Evolutionary conservation across 179 eudicot species (phyloP), one percentile per base, ranked within the genome.

Genomic region (Gypsophila paniculata): DNA sequence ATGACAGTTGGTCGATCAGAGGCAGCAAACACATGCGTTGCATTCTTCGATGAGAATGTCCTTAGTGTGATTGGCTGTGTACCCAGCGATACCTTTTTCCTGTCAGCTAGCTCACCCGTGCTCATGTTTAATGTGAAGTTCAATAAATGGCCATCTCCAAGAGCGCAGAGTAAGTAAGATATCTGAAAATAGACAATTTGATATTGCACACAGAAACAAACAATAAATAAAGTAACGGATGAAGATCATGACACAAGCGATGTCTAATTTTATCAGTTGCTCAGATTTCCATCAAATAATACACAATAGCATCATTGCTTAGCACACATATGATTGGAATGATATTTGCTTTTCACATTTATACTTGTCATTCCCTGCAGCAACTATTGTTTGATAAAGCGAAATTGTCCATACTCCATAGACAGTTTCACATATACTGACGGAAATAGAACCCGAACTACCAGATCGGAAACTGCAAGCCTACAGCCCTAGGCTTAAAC

Each of bases 1-100:
- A 94, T 94, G 44, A 94, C 99, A 76, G 99, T 92, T 38, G 99
- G 99, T 57, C 99, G 87, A 81, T 94, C 99, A 39, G 99, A 94
- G 61, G 99, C 96, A 74, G 99, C 99, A 84, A 92, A 94, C n/a
- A 91, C 99, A 74, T 94, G 99, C 32, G 93, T 90, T 2, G 96
- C 79, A 86, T 85, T 92, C 83, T 94, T 94, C 14, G 99, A 94
- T 59, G 97, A 87, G 75, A 94, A 94, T 29, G 97, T 94, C 57
- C 95, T 81, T 8, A 94, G 96, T n/a, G 95, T 87, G 26, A 94
- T 94, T 26, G 96, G 97, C 53, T 94, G 99, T 69, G 99, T 92
- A 66, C 97, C 97, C 72, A 94, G 85, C 51, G 99, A 94, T 53
- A 91, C 95, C 80, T 94, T 94, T 72, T 92, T 94, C 82, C 97